These are phyloP conservation scores for Fraxinus nigra DNA, from an alignment of 305 asterid species.

Conservation along the genomic window DNA sequence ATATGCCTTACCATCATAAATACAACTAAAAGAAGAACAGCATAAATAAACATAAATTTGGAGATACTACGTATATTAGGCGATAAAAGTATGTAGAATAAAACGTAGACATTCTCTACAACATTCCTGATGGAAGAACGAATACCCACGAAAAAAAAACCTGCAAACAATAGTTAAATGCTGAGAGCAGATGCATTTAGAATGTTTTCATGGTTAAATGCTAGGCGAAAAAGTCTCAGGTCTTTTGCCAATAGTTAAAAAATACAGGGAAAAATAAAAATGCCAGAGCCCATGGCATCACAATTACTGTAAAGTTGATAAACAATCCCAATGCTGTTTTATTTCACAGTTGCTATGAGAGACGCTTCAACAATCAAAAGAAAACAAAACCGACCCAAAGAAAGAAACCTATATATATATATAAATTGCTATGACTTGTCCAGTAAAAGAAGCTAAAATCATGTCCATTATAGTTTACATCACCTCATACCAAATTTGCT, in stretches of 20 bases:
- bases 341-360: conserved; percentile 13
- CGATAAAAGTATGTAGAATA: neutral
- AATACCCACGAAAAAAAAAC: too few relatives aligned
- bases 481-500: neutral
- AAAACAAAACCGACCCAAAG: conserved; percentile 5
- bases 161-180: neutral
- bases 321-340: neutral
- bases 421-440: neutral
- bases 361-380: conserved; percentile 34
- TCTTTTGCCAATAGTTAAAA: neutral
- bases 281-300: neutral
- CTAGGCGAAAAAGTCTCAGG: neutral
- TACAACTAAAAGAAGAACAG: neutral
- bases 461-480: neutral
- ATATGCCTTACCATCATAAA: neutral
- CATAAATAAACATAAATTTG: neutral
- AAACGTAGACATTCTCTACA: neutral
- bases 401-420: neutral
- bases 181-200: neutral
- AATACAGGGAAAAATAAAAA: neutral
- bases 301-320: neutral
- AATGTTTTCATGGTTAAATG: neutral
- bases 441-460: neutral
- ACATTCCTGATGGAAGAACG: too few relatives aligned
- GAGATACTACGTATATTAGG: neutral